Percentiles rank a stretch among this genome's conserved stretches.
These are phyloP conservation scores for Trypanosoma theileri DNA, from an alignment of 208 protist species.

Conservation along the genomic window DNA sequence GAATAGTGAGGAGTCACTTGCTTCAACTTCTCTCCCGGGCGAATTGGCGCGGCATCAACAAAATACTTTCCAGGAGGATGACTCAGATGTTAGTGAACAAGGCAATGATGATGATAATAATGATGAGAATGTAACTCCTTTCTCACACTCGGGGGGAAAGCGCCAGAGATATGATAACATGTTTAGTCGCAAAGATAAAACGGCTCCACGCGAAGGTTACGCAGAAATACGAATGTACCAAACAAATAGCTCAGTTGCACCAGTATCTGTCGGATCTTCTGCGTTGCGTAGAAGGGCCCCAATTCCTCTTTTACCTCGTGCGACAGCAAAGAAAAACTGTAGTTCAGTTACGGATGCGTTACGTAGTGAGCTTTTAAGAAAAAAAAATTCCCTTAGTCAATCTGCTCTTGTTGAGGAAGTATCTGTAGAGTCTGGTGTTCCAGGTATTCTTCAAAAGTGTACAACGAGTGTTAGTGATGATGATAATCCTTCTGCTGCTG, in stretches of 20 bases:
- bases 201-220: constrained; percentile 3
- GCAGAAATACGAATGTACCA: constrained; percentile 23
- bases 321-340: not conserved
- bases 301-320: not conserved
- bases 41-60: not conserved
- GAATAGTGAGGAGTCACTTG: not conserved
- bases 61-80: not conserved
- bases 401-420: not conserved
- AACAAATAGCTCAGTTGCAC: constrained; percentile 13
- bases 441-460: not conserved
- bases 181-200: not conserved
- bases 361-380: constrained; percentile 24
- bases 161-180: constrained; percentile 16
- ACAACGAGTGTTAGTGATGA: not conserved
- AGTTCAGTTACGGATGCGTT: constrained; percentile 4
- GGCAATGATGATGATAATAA: not conserved
- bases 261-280: not conserved
- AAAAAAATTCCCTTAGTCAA: constrained; percentile 14
- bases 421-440: not conserved
- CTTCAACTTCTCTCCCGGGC: not conserved
- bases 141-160: constrained; percentile 7
- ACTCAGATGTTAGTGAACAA: not conserved
- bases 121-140: not conserved
- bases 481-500: not conserved
- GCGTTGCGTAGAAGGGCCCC: not conserved